Conservation (phyloP, 352 stramenopile species). For the Phytophthora melonis region DNA sequence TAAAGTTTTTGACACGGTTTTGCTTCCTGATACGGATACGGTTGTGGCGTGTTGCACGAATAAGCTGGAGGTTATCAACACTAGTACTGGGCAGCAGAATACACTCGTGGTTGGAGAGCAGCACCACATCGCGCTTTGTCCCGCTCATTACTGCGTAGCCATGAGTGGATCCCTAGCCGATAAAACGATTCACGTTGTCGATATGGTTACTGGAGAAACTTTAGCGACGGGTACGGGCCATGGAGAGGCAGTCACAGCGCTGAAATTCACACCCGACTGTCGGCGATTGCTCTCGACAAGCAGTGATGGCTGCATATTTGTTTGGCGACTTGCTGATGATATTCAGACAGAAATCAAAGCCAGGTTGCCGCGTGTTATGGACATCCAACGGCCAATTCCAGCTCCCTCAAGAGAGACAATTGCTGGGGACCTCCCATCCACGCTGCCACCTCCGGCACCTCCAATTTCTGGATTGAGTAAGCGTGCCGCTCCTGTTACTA, state of each 20-base stretch:
- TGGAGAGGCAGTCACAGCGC: conserved; percentile 81
- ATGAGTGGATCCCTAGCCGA: conserved; percentile 85
- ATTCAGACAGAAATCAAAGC: conserved; percentile 78
- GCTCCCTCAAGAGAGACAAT: conserved; percentile 30
- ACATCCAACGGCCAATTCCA: conserved; percentile 39
- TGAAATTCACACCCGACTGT: conserved; percentile 91
- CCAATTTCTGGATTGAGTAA: conserved; percentile 21
- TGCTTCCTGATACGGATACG: conserved; percentile 78
- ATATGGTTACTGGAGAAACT: conserved; percentile 81
- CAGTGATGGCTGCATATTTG: conserved; percentile 89
- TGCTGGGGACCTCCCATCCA: conserved; percentile 3
- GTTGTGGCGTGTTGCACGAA: conserved; percentile 84
- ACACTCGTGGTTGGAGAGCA: conserved; percentile 79
- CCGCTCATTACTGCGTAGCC: conserved; percentile 75
- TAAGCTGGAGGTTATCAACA: conserved; percentile 75
- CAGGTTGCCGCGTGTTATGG: conserved; percentile 49
- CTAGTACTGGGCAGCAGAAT: conserved; percentile 71
- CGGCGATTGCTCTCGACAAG: conserved; percentile 83
- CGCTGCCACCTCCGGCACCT: conserved; percentile 44
- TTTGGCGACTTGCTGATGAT: conserved; percentile 86
- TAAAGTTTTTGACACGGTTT: conserved; percentile 80
- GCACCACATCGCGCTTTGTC: conserved; percentile 73
- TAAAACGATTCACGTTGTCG: conserved; percentile 88
- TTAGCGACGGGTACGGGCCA: conserved; percentile 85
- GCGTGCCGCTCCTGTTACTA: not conserved